A percentile compares a stretch with the other conserved stretches of the same genome.
Conservation (phyloP, 2,329 filamentous ascomycete species). For the Talaromyces sp. region DNA sequence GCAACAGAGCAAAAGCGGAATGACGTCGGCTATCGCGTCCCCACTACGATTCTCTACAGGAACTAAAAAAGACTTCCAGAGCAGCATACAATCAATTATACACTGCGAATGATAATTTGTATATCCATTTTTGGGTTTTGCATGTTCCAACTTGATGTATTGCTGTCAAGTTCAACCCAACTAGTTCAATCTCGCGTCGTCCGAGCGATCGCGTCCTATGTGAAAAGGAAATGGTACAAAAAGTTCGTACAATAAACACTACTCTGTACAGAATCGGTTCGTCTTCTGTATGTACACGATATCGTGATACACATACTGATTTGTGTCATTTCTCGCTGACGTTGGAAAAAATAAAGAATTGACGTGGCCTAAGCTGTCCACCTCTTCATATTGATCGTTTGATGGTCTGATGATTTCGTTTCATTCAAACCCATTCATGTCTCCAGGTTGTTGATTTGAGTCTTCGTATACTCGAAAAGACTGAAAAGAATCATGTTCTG, state of each 20-base stretch:
- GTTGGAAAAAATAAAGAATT: slow-evolving; percentile 1
- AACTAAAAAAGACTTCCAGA: slow-evolving; percentile 2
- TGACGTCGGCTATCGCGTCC: slow-evolving; percentile 17
- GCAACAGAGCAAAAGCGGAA: slow-evolving; percentile 17
- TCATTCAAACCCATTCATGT: slow-evolving; percentile 17
- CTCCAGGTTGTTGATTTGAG: slow-evolving; percentile 40
- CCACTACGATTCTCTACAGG: neutral
- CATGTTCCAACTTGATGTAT: slow-evolving; percentile 8
- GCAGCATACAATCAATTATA: neutral
- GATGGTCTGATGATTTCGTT: neutral
- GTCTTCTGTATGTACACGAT: slow-evolving; percentile 3
- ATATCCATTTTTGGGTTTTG: neutral
- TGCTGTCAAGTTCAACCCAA: neutral
- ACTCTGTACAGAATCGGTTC: slow-evolving; percentile 3
- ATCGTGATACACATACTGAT: slow-evolving; percentile 12
- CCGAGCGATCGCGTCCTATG: slow-evolving; percentile 3
- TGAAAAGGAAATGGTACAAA: slow-evolving; percentile 8
- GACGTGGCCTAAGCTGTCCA: neutral
- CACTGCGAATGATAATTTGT: neutral
- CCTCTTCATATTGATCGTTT: neutral
- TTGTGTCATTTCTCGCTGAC: neutral
- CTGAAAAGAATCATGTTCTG: slow-evolving; percentile 50
- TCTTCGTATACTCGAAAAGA: slow-evolving; percentile 46
- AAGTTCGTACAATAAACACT: slow-evolving; percentile 9
- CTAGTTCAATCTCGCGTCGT: neutral